phyloP scores from a whole-genome alignment of 371 early-diverging fungal genomes.

The Saksenaea vasiformis region DNA sequence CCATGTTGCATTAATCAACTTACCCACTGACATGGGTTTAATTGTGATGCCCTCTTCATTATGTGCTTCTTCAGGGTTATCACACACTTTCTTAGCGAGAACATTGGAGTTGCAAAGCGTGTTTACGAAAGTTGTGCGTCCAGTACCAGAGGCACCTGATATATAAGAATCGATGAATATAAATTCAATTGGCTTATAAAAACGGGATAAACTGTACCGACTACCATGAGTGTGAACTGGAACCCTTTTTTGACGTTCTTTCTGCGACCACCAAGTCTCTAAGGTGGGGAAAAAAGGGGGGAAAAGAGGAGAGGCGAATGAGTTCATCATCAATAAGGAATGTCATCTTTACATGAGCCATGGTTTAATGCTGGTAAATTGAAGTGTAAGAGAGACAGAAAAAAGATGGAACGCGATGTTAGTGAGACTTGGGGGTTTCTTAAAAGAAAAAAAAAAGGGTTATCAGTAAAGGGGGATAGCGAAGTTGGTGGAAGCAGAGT shows the following conservation, averaged over 20 bases:
- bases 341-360: slow-evolving; percentile 17
- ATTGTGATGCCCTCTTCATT: slow-evolving; percentile 94
- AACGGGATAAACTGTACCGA: slow-evolving; percentile 64
- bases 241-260: slow-evolving; percentile 97
- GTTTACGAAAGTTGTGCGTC: slow-evolving; percentile 98
- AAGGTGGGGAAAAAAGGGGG: slow-evolving; percentile 4
- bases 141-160: slow-evolving; percentile 90
- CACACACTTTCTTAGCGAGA: slow-evolving; percentile 67
- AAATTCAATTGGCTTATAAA: slow-evolving; percentile 6
- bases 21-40: slow-evolving; percentile 70
- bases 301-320: neutral
- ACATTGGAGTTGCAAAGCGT: slow-evolving; percentile 89
- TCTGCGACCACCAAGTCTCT: slow-evolving; percentile 74
- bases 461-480: slow-evolving; percentile 12
- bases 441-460: slow-evolving; percentile 15
- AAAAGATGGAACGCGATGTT: slow-evolving; percentile 10
- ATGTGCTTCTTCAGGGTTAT: slow-evolving; percentile 84
- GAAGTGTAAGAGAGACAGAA: slow-evolving; percentile 3
- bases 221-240: slow-evolving; percentile 95
- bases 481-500: slow-evolving; percentile 2
- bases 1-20: neutral
- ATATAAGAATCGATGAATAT: neutral
- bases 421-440: slow-evolving; percentile 10
- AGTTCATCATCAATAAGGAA: slow-evolving; percentile 3
- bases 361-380: slow-evolving; percentile 7